Percentiles rank a stretch among this genome's conserved stretches.
Conservation (phyloP, 2,329 filamentous ascomycete genomes). For the Colletotrichum graminicola region DNA sequence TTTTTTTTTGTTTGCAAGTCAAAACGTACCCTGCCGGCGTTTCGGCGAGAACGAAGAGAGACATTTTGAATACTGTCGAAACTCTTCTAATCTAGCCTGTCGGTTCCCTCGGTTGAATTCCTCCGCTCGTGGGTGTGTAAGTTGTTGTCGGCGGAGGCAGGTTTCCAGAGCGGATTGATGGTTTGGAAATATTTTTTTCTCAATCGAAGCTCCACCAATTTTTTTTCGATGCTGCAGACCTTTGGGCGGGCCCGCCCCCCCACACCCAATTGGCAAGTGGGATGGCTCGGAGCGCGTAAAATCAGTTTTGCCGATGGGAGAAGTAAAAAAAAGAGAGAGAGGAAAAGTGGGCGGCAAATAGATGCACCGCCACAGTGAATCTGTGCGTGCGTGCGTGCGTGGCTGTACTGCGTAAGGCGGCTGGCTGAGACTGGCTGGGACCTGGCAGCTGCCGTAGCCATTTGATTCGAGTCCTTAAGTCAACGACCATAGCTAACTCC, state of each 20-base stretch:
- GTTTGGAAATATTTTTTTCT: constrained; percentile 57
- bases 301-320: constrained; percentile 30
- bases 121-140: constrained; percentile 54
- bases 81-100: constrained; percentile 40
- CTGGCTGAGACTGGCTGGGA: constrained; percentile 28
- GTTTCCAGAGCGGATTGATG: constrained; percentile 45
- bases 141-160: constrained; percentile 52
- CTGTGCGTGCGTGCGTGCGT: constrained; percentile 18
- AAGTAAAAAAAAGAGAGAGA: background rate
- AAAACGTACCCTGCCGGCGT: constrained; percentile 81
- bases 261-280: constrained; percentile 42
- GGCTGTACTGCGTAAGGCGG: constrained; percentile 27
- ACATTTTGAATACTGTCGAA: constrained; percentile 68
- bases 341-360: background rate
- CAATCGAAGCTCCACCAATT: constrained; percentile 55
- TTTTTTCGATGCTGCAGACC: constrained; percentile 51
- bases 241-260: constrained; percentile 26
- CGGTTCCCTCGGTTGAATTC: constrained; percentile 44
- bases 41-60: constrained; percentile 92
- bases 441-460: constrained; percentile 33
- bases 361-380: background rate
- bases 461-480: constrained; percentile 30
- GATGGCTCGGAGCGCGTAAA: constrained; percentile 40
- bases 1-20: constrained; percentile 12
- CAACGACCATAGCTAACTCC: constrained; percentile 37